A percentile compares a stretch with the other conserved stretches of the same genome.
Conservation (phyloP, 2,329 filamentous ascomycete species). For the Fusarium aywerte region DNA sequence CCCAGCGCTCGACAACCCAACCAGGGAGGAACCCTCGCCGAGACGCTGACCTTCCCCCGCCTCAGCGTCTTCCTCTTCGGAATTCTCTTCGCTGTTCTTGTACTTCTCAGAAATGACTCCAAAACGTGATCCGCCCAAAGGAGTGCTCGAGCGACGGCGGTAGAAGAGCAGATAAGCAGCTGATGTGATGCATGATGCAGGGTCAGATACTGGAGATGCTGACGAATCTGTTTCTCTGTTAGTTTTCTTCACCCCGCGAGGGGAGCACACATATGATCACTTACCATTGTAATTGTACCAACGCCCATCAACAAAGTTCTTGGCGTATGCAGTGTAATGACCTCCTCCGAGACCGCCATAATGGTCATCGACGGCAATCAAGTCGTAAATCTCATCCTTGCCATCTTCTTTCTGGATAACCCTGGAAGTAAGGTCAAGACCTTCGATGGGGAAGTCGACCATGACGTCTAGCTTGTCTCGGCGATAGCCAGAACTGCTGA, state of each 20-base stretch:
- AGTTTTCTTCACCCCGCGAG: slow-evolving; percentile 47
- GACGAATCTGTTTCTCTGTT: slow-evolving; percentile 73
- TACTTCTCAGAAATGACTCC: slow-evolving; percentile 75
- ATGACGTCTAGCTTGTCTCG: slow-evolving; percentile 91
- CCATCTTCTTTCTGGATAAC: slow-evolving; percentile 83
- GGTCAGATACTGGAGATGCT: slow-evolving; percentile 70
- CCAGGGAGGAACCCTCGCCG: slow-evolving; percentile 83
- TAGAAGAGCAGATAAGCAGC: slow-evolving; percentile 97
- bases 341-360: slow-evolving; percentile 93
- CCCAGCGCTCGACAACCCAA: slow-evolving; percentile 92
- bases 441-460: slow-evolving; percentile 91
- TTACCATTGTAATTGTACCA: slow-evolving; percentile 99
- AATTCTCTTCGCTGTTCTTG: slow-evolving; percentile 61
- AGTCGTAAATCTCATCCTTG: slow-evolving; percentile 87
- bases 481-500: slow-evolving; percentile 83
- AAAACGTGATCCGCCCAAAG: slow-evolving; percentile 83
- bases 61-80: slow-evolving; percentile 57
- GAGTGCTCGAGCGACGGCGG: slow-evolving; percentile 79
- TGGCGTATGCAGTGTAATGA: slow-evolving; percentile 94
- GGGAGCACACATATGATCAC: slow-evolving; percentile 45
- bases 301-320: slow-evolving; percentile 86
- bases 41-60: slow-evolving; percentile 88
- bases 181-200: slow-evolving; percentile 72
- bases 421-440: slow-evolving; percentile 81
- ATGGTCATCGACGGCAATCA: slow-evolving; percentile 96